A percentile compares a stretch with the other conserved stretches of the same genome.
phyloP scores from a whole-genome alignment of 2,329 filamentous ascomycete genomes.

The Malbranchea cinnamomea region DNA sequence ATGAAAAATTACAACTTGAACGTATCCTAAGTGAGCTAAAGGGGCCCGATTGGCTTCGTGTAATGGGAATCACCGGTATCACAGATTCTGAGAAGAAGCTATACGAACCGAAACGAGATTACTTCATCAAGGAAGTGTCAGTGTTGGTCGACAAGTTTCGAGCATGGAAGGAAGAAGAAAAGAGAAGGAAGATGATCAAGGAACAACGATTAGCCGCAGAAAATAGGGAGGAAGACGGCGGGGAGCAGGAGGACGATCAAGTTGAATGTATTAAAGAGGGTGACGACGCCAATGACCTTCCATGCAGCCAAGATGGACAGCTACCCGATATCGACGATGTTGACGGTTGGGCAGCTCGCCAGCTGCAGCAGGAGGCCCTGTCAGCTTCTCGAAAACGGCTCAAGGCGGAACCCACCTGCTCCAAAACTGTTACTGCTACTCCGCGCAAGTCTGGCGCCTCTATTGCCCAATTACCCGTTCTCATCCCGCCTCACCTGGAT shows the following conservation, averaged over 20 bases:
- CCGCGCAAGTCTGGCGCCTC: conserved; percentile 4
- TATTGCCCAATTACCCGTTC: conserved; percentile 2
- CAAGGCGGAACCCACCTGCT: neutral
- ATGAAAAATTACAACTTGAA: conserved; percentile 52
- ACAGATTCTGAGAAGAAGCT: conserved; percentile 75
- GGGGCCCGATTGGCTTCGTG: conserved; percentile 81
- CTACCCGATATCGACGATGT: conserved; percentile 53
- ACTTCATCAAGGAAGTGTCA: conserved; percentile 73
- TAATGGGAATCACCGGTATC: conserved; percentile 75
- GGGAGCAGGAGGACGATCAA: conserved; percentile 21
- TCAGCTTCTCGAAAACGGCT: conserved; percentile 5
- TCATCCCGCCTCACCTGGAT: conserved; percentile 3
- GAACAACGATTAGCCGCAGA: conserved; percentile 45
- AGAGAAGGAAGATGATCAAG: conserved; percentile 60
- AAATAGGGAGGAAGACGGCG: conserved; percentile 31
- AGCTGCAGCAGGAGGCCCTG: conserved; percentile 56
- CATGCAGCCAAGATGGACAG: conserved; percentile 17
- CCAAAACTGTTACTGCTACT: neutral
- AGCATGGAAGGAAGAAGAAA: conserved; percentile 79
- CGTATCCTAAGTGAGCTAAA: conserved; percentile 65
- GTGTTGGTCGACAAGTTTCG: conserved; percentile 75
- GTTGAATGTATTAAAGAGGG: conserved; percentile 4
- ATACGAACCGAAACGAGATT: conserved; percentile 70
- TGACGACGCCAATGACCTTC: conserved; percentile 5
- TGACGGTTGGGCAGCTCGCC: conserved; percentile 56